Percentiles rank a stretch among this genome's conserved stretches.
phyloP scores from a whole-genome alignment of 352 stramenopile genomes.

The Phytophthora quininea region DNA sequence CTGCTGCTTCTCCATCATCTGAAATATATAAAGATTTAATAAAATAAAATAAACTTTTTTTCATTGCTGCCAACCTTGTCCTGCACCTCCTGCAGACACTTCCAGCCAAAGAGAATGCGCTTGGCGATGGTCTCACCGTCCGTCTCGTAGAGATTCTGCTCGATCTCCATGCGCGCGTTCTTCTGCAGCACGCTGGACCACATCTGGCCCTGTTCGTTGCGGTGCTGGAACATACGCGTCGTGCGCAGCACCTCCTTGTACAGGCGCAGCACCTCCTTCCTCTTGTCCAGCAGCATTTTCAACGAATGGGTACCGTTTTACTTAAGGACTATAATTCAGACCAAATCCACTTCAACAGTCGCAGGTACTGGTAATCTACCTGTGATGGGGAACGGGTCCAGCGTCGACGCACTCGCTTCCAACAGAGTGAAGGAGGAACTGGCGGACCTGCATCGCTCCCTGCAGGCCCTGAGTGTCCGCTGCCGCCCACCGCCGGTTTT shows the following conservation, averaged over 20 bases:
- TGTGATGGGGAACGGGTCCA: constrained; percentile 58
- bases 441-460: constrained; percentile 47
- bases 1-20: constrained; percentile 62
- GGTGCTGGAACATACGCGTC: constrained; percentile 74
- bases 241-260: constrained; percentile 85
- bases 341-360: constrained; percentile 24
- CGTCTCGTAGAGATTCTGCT: constrained; percentile 76
- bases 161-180: constrained; percentile 84
- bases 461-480: constrained; percentile 28
- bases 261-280: constrained; percentile 78
- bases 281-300: constrained; percentile 56
- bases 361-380: too few species aligned
- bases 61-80: constrained; percentile 47
- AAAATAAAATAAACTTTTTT: neutral
- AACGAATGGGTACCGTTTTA: neutral
- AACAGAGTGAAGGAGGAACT: constrained; percentile 58
- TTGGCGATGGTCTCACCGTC: constrained; percentile 79
- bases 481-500: constrained; percentile 27
- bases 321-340: neutral
- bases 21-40: neutral
- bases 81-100: constrained; percentile 80
- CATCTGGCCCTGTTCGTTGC: constrained; percentile 70
- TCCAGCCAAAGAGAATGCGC: constrained; percentile 80
- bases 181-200: constrained; percentile 72
- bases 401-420: constrained; percentile 39